Evolutionary conservation across 2,329 filamentous ascomycete genomes (phyloP).

Genomic region (Colletotrichum costaricense): DNA sequence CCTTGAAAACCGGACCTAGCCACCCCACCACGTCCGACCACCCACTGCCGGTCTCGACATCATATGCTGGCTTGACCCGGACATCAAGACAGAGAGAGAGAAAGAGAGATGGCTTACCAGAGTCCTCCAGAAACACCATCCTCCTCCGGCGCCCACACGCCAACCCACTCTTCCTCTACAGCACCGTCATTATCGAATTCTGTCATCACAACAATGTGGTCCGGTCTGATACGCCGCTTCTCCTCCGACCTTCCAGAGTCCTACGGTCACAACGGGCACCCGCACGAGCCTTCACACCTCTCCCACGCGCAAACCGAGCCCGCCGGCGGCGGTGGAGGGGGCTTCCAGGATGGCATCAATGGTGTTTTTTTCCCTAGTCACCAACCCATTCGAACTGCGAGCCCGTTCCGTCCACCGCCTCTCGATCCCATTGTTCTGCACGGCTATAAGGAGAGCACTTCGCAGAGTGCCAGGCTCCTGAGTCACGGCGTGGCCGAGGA

Average conservation of each 20-base stretch:
- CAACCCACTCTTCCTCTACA: slow-evolving; percentile 40
- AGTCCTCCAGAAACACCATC: slow-evolving; percentile 37
- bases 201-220: slow-evolving; percentile 56
- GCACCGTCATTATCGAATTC: slow-evolving; percentile 45
- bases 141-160: slow-evolving; percentile 42
- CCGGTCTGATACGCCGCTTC: slow-evolving; percentile 76
- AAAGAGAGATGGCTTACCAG: slow-evolving; percentile 28
- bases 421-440: slow-evolving; percentile 81
- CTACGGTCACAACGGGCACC: slow-evolving; percentile 39
- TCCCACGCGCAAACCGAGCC: slow-evolving; percentile 41
- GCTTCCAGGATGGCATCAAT: slow-evolving; percentile 59
- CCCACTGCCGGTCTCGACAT: neutral
- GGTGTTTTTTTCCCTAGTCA: slow-evolving; percentile 69
- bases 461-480: slow-evolving; percentile 72
- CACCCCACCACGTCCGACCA: neutral
- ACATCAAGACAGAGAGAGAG: neutral
- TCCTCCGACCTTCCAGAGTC: slow-evolving; percentile 57
- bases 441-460: slow-evolving; percentile 73
- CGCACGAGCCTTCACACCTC: slow-evolving; percentile 37
- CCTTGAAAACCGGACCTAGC: neutral
- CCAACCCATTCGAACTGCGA: slow-evolving; percentile 67
- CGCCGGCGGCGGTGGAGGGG: slow-evolving; percentile 9
- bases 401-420: slow-evolving; percentile 88
- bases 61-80: neutral
- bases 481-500: slow-evolving; percentile 85